Base-by-base conservation (phyloP, 2,329 filamentous ascomycete genomes). In the Hypomyces rosellus region DNA sequence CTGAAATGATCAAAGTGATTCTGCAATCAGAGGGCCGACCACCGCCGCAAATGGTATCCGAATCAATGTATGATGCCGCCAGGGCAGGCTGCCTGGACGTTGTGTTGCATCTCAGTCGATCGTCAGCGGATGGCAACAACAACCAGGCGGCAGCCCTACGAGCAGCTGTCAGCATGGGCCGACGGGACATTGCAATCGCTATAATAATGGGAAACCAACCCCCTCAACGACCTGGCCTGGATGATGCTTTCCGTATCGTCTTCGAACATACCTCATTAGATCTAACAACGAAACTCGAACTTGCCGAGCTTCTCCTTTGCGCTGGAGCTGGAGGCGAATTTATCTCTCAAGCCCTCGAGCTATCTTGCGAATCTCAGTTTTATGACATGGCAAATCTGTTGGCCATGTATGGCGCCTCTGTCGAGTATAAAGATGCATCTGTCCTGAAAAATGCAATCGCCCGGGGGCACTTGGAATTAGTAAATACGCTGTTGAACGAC, bases 251-350 rank as follows among this genome's bases (percentile, higher is more conserved):
- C 38, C 65, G 66, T 2, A 60, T 69, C 5, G 64, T 82, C 1
- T 71, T 77, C 51, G 61, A 69, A 1, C 72, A 75, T 45, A 60
- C 71, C 2, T 70, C 72, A 2, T 68, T 79, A 15, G 70, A 69
- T 5, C 72, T 74, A 0, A 69, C 72, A 30, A 72, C 75, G 33
- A 81, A 77, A 57, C 63, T 78, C 39, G 70, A 71, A 2, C 65
- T 84, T 54, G 69, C 76, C 0, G 79, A 84, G 58, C 65, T 81
- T 3, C 59, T 85, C 1, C 68, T 85, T 2, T 82, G 80, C 48
- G 79, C 77, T 1, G 80, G 81, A 0, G 79, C 80, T 1, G 66
- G 70, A 12, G 81, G 81, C 2, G 73, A 78, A 13, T 65, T 69
- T 1, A 64, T 79, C 1, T 71, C 76, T 0, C 63, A 67, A 30